A percentile compares a stretch with the other conserved stretches of the same genome.
phyloP scores from a whole-genome alignment of 768 basidiomycete species.

The Lentinula aciculospora region DNA sequence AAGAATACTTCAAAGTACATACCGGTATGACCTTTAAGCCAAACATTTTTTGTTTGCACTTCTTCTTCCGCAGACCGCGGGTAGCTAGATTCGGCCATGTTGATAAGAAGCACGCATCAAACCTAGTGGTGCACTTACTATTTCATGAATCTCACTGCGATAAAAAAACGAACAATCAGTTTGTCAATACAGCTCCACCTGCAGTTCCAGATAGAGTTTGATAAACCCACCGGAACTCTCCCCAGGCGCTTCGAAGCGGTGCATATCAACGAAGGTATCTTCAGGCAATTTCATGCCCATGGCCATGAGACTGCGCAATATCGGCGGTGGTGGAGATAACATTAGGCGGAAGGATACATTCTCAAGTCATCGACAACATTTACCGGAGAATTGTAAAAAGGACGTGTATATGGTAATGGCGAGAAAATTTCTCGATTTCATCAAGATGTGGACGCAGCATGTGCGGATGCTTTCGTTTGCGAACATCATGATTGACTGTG shows the following conservation, averaged over 20 bases:
- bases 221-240: conserved; percentile 34
- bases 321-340: background rate
- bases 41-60: conserved; percentile 44
- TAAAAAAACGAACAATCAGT: background rate
- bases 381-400: conserved; percentile 44
- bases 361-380: background rate
- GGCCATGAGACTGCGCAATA: conserved; percentile 36
- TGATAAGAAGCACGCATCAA: background rate
- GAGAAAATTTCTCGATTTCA: conserved; percentile 45
- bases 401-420: conserved; percentile 46
- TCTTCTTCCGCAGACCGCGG: conserved; percentile 47
- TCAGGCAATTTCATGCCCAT: conserved; percentile 50
- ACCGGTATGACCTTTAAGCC: conserved; percentile 60
- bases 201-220: background rate
- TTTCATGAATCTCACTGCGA: conserved; percentile 58
- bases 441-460: conserved; percentile 44
- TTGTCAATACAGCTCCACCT: background rate
- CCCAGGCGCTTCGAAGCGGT: conserved; percentile 33
- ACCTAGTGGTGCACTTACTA: conserved; percentile 36
- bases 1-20: background rate
- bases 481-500: conserved; percentile 46
- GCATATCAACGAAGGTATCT: conserved; percentile 42
- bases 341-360: background rate
- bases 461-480: conserved; percentile 42
- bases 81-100: conserved; percentile 27